These are phyloP conservation scores for Pyrus betulifolia DNA, from an alignment of 306 rosid species.

Conservation along the genomic window DNA sequence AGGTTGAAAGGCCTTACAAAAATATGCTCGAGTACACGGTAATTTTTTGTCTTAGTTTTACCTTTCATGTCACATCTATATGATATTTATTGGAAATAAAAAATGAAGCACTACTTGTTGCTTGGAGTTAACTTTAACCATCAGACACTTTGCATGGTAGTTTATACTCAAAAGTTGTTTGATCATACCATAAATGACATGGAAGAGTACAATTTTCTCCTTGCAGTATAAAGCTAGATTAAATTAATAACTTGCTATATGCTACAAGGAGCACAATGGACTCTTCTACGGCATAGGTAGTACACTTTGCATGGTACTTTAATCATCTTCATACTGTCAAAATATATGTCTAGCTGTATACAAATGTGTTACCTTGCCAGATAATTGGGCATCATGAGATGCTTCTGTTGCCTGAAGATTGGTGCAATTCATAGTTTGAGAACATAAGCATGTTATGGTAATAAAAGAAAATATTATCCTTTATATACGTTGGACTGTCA, in stretches of 20 bases:
- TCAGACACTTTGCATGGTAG: not conserved
- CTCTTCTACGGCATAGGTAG: no score
- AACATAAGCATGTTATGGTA: not conserved
- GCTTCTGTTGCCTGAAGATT: not conserved
- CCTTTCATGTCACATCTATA: not conserved
- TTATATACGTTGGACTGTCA: not conserved
- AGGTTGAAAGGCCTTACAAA: conserved; percentile 88
- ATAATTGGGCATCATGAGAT: not conserved
- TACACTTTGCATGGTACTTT: no score
- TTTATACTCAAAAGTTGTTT: not conserved
- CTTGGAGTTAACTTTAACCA: not conserved
- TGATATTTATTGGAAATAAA: not conserved
- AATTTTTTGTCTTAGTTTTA: conserved; percentile 13
- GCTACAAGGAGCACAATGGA: no score
- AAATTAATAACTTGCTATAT: not conserved
- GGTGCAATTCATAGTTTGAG: not conserved
- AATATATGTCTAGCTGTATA: no score
- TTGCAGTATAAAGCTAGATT: not conserved
- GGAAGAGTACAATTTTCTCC: not conserved
- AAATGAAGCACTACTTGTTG: not conserved
- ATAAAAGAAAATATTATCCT: not conserved
- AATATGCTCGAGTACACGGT: conserved; percentile 92
- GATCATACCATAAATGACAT: not conserved
- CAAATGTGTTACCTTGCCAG: not conserved
- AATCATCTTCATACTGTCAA: not conserved